Base-by-base conservation (phyloP, 2,329 filamentous ascomycete species). In the Xylaria sp. region DNA sequence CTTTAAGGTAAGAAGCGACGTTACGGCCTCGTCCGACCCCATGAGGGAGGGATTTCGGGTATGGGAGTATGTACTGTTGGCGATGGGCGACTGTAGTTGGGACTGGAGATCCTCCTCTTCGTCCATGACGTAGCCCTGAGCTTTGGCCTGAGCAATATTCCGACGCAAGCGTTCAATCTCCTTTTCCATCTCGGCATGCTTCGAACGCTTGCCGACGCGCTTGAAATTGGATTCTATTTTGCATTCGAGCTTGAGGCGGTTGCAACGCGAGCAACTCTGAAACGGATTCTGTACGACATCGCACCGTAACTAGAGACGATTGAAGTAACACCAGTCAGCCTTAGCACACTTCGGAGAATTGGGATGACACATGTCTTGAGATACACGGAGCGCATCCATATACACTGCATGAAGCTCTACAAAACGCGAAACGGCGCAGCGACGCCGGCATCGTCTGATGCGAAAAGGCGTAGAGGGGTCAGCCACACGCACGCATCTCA, bases 151-250 rank as follows among this genome's bases (percentile, higher is more conserved):
- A 65, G 87, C 82, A 69, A 92, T 84, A 74, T 85, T 88, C 54
- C 88, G 86, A 60, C 90, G 87, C 72, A 91, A 81, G 70, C 84
- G 88, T 66, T 93, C 91, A 76, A 94, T 92, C 80, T 94, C 91
- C 81, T 90, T 92, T 78, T 93, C 92, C 92, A 94, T 94, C 81
- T 94, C 92, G 75, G 92, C 92, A 80, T 95, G 92, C 79, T 93
- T 92, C 72, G 89, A 92, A 50, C 92, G 88, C 83, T 96, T 96
- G 71, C 92, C 91, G 21, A 94, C 85, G 74, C 92, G 90, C 85
- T 94, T 94, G 82, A 95, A 95, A 80, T 94, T 93, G 76, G 91
- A 92, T 80, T 95, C 92, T 80, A 96, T 95, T 80, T 93, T 93
- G 85, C 93, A 96, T 70, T 91, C 88, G 69, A 95, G 89, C 80